A percentile compares a stretch with the other conserved stretches of the same genome.
Evolutionary conservation across 768 basidiomycete species (phyloP).

Genomic region (Tephrocybe sp.): DNA sequence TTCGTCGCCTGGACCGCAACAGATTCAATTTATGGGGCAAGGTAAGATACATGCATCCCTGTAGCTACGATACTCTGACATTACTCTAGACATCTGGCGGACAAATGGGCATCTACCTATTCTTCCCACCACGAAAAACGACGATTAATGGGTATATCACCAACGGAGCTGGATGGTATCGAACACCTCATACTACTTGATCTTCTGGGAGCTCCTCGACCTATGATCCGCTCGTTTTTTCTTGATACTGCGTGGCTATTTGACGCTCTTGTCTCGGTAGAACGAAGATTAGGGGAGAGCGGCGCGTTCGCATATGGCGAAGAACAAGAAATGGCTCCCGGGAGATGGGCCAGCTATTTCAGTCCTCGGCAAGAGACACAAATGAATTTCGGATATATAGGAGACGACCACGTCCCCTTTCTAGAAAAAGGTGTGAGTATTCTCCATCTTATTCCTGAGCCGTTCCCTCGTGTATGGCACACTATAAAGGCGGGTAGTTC

Average conservation of each 20-base stretch:
- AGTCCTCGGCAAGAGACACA: conserved; percentile 40
- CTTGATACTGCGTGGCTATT: conserved; percentile 93
- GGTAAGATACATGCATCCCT: conserved; percentile 46
- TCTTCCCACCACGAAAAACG: conserved; percentile 59
- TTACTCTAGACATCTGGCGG: conserved; percentile 74
- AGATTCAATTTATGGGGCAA: conserved; percentile 95
- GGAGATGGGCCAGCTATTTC: conserved; percentile 69
- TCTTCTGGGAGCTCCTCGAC: conserved; percentile 78
- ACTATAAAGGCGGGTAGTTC: conserved; percentile 45
- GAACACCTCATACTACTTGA: conserved; percentile 94
- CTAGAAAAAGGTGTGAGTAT: conserved; percentile 78
- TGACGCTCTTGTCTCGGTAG: conserved; percentile 71
- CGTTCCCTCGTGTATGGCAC: conserved; percentile 93
- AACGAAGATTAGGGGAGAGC: conserved; percentile 64
- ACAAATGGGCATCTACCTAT: conserved; percentile 78
- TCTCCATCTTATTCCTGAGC: conserved; percentile 86
- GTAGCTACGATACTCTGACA: conserved; percentile 2
- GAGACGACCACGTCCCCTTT: conserved; percentile 96
- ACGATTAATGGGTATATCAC: conserved; percentile 50
- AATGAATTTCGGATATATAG: conserved; percentile 59
- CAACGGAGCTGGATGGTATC: conserved; percentile 73
- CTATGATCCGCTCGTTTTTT: conserved; percentile 79
- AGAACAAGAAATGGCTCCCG: conserved; percentile 43
- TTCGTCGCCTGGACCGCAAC: conserved; percentile 85
- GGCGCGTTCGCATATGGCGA: conserved; percentile 58